A percentile compares a stretch with the other conserved stretches of the same genome.
Evolutionary conservation across 164 flowering plant species (phyloP).

Genomic region (Platanus orientalis): DNA sequence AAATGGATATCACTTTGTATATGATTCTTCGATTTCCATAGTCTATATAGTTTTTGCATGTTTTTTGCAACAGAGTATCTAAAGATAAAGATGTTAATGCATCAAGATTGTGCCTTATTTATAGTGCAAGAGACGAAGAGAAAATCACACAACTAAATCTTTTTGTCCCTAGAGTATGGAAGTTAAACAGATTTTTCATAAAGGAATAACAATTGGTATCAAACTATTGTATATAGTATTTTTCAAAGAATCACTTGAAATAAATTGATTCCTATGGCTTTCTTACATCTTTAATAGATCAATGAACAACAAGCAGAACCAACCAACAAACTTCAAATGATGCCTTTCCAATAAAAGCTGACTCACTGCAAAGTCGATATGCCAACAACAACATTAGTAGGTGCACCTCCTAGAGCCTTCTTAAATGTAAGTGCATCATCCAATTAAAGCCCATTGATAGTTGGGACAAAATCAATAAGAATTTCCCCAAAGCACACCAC

Average conservation of each 20-base stretch:
- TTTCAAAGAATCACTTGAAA: background rate
- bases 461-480: conserved; percentile 97
- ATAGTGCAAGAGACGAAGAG: too few relatives aligned
- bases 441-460: conserved; percentile 68
- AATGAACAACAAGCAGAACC: background rate
- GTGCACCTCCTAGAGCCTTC: conserved; percentile 98
- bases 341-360: conserved; percentile 98
- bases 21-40: too few relatives aligned
- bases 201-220: too few relatives aligned
- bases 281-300: background rate
- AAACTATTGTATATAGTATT: background rate
- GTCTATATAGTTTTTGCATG: too few relatives aligned
- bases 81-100: too few relatives aligned
- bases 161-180: too few relatives aligned
- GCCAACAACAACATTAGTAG: conserved; percentile 98
- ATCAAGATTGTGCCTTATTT: too few relatives aligned
- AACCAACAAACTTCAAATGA: conserved; percentile 6
- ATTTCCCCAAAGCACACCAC: conserved; percentile 96
- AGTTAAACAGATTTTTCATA: background rate
- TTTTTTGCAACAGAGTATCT: too few relatives aligned
- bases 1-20: too few relatives aligned
- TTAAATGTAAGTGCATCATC: conserved; percentile 93
- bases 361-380: conserved; percentile 91
- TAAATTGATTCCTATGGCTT: background rate
- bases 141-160: too few relatives aligned